Evolutionary conservation across 108 stramenopile species (phyloP).

Genomic region (Nannochloropsis salina): DNA sequence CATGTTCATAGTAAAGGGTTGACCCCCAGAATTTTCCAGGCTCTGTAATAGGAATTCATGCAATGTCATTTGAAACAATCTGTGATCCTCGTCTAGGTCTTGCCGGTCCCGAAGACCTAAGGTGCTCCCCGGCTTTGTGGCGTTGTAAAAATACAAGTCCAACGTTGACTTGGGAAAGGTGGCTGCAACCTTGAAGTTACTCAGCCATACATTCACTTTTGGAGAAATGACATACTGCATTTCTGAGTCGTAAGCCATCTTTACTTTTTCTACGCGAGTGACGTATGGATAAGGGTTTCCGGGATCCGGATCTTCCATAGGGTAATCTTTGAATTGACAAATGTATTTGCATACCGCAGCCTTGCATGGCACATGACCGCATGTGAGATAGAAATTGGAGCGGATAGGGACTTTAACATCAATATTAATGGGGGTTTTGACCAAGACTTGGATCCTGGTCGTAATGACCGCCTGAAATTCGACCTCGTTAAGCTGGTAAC

Average conservation of each 20-base stretch:
- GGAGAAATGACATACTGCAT: not conserved
- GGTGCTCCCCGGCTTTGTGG: not conserved
- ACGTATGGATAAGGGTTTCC: not conserved
- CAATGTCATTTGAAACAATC: conserved; percentile 2
- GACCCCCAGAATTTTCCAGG: not conserved
- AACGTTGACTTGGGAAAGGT: not conserved
- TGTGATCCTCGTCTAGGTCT: conserved; percentile 16
- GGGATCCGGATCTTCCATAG: not conserved
- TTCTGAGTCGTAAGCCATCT: not conserved
- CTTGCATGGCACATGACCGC: not conserved
- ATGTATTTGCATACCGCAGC: not conserved
- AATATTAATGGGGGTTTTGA: not conserved
- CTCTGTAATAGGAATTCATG: conserved; percentile 3
- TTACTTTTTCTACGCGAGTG: not conserved
- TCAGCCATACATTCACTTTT: not conserved
- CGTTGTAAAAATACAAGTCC: conserved; percentile 20
- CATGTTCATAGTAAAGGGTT: not conserved
- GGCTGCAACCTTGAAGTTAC: not conserved
- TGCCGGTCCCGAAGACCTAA: conserved; percentile 6
- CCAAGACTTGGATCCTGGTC: not conserved
- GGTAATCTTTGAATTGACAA: conserved; percentile 15
- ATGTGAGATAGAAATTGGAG: not conserved
- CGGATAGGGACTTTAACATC: not conserved
- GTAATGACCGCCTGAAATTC: not conserved
- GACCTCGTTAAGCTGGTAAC: not conserved